phyloP scores from a whole-genome alignment of 1,139 yeast genomes.

The Groenewaldozyma sp. region DNA sequence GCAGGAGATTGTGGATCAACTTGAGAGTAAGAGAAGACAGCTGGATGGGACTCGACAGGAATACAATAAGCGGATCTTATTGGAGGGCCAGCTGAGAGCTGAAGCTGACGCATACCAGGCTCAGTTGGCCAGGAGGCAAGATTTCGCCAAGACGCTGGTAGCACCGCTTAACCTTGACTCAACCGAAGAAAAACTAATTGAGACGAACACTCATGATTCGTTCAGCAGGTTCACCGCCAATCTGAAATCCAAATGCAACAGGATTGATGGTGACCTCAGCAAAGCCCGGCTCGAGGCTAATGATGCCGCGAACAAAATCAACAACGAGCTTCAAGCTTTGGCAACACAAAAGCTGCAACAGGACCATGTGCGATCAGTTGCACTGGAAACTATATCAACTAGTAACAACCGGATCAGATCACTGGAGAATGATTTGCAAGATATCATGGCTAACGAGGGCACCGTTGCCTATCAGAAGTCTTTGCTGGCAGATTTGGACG shows the following conservation, averaged over 20 bases:
- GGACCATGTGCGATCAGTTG: conserved; percentile 35
- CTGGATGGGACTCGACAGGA: conserved; percentile 28
- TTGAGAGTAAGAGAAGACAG: conserved; percentile 14
- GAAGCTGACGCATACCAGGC: conserved; percentile 34
- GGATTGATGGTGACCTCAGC: conserved; percentile 13
- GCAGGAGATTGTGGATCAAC: conserved; percentile 9
- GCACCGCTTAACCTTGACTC: conserved; percentile 4
- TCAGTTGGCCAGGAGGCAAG: conserved; percentile 22
- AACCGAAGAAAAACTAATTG: conserved; percentile 1
- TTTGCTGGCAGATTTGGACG: conserved; percentile 30
- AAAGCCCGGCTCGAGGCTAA: conserved; percentile 9
- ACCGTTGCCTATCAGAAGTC: conserved; percentile 33
- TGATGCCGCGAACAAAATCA: conserved; percentile 18
- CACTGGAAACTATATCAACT: conserved; percentile 31
- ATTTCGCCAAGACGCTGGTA: conserved; percentile 20
- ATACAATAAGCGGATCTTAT: conserved; percentile 37
- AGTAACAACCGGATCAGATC: conserved; percentile 28
- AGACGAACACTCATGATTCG: conserved; percentile 3
- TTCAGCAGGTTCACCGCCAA: conserved; percentile 6
- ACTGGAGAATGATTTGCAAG: conserved; percentile 33
- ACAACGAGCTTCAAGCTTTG: conserved; percentile 22
- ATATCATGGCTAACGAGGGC: conserved; percentile 35
- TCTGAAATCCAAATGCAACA: conserved; percentile 9
- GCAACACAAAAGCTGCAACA: conserved; percentile 35
- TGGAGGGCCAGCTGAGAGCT: conserved; percentile 52